Base-by-base conservation (phyloP, 1,284 basidiomycete genomes). In the Trametes polyzona region DNA sequence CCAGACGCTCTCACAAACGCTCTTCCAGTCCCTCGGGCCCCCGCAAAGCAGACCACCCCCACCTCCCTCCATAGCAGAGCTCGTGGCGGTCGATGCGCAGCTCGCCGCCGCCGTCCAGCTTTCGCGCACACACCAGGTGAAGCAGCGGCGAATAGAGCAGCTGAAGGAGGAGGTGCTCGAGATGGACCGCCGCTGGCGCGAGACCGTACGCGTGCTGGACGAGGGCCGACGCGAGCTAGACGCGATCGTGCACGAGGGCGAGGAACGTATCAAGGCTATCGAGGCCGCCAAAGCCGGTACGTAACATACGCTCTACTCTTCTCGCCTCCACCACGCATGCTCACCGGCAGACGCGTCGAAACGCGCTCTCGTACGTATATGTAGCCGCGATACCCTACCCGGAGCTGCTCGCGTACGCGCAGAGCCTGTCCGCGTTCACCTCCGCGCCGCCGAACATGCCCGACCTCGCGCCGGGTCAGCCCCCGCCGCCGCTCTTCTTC, bases 361-460 rank as follows among this genome's bases (percentile, higher is more conserved):
- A 21, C 10, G 21, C 32, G 32, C 14, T 12, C 33, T 27, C 21
- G 17, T 7, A 12, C 44, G 40, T 47, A 21, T 12, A 29, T 61
- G 26, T 54, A 92, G 90, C 83, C 19, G 78, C 90, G 14, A 84
- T 92, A 58, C 87, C 89, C 4, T 92, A 92, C 67, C 87, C 88
- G 3, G 89, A 92, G 67, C 76, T 93, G 16, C 78, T 93, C 55
- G 82, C 87, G 3, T 93, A 92, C 69, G 90, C 90, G 2, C 88
- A 92, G 67, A 89, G 86, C 61, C 76, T 93, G 46, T 90, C 88
- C 61, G 82, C 88, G 16, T 92, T 92, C 72, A 91, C 90, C 4
- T 92, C 90, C 35, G 90, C 90, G 10, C 90, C 91, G 6, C 90
- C 90, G 12, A 90, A 90, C 68, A 88, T 91, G 83, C 88, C 89